A percentile compares a stretch with the other conserved stretches of the same genome.
Conservation (phyloP, 352 stramenopile genomes). For the Phytophthora pinifolia region DNA sequence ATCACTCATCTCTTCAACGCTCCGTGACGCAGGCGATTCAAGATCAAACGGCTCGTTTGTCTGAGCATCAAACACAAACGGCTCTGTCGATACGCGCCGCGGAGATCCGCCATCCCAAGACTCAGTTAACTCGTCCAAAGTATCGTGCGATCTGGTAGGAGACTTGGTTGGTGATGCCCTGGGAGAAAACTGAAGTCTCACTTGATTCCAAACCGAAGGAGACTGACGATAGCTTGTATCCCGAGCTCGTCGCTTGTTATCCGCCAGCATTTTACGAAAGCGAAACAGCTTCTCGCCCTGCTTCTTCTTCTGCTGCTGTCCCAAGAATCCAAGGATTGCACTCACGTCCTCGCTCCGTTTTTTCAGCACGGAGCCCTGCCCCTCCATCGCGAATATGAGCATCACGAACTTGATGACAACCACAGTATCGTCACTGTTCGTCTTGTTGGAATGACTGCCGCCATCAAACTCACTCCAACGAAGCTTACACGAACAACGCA, state of each 20-base stretch:
- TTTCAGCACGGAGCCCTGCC: conserved; percentile 54
- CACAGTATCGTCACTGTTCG: conserved; percentile 20
- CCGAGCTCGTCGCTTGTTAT: conserved; percentile 26
- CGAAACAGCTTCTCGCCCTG: conserved; percentile 43
- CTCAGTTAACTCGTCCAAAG: conserved; percentile 34
- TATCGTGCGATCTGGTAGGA: conserved; percentile 20
- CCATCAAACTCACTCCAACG: conserved; percentile 39
- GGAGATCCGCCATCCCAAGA: conserved; percentile 30
- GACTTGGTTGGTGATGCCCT: conserved; percentile 8
- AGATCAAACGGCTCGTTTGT: conserved; percentile 23
- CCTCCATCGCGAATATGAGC: conserved; percentile 80
- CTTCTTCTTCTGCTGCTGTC: conserved; percentile 38
- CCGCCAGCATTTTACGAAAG: conserved; percentile 44
- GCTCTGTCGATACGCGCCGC: conserved; percentile 6
- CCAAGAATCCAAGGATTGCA: conserved; percentile 49
- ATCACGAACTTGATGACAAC: conserved; percentile 70
- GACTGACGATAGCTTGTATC: background rate
- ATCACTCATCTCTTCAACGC: background rate
- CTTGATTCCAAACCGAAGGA: conserved; percentile 27
- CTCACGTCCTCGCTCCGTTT: conserved; percentile 59
- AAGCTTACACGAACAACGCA: conserved; percentile 48
- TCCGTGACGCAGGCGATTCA: conserved; percentile 2
- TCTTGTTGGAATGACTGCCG: background rate
- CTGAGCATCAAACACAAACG: conserved; percentile 25
- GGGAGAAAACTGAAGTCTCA: conserved; percentile 27